Percentiles rank a stretch among this genome's conserved stretches.
phyloP scores from a whole-genome alignment of 1,284 basidiomycete species.

The Pholiota adiposa region DNA sequence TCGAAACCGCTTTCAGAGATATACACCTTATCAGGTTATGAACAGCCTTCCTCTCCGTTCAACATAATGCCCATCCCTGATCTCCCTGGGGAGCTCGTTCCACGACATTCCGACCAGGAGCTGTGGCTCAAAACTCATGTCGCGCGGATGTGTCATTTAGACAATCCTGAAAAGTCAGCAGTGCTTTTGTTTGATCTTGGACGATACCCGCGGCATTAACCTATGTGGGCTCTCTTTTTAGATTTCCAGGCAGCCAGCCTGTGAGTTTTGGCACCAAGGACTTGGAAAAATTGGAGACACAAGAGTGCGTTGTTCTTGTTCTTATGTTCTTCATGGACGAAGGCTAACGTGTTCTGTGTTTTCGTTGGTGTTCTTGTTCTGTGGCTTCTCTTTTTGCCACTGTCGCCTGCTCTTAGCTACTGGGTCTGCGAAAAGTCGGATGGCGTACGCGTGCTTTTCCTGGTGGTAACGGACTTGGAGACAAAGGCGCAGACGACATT shows the following conservation, averaged over 20 bases:
- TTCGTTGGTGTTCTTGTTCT: not conserved
- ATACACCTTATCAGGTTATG: slow-evolving; percentile 23
- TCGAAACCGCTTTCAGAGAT: slow-evolving; percentile 15
- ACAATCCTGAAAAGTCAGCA: slow-evolving; percentile 32
- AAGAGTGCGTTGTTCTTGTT: slow-evolving; percentile 68
- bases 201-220: slow-evolving; percentile 20
- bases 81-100: slow-evolving; percentile 63
- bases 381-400: not conserved
- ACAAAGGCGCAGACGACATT: slow-evolving; percentile 77
- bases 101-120: slow-evolving; percentile 59
- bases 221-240: slow-evolving; percentile 32
- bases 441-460: slow-evolving; percentile 88
- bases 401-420: slow-evolving; percentile 58
- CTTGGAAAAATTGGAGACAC: slow-evolving; percentile 75
- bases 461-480: slow-evolving; percentile 76
- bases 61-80: slow-evolving; percentile 54
- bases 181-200: slow-evolving; percentile 11
- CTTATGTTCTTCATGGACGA: slow-evolving; percentile 5
- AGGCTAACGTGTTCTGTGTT: not conserved
- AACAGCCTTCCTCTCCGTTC: slow-evolving; percentile 8
- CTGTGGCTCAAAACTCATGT: slow-evolving; percentile 67
- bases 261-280: slow-evolving; percentile 83
- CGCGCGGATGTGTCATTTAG: slow-evolving; percentile 66
- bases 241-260: slow-evolving; percentile 94
- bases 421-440: slow-evolving; percentile 99